Base-by-base conservation (phyloP, 306 rosid genomes). In the Abrus pulchellus region DNA sequence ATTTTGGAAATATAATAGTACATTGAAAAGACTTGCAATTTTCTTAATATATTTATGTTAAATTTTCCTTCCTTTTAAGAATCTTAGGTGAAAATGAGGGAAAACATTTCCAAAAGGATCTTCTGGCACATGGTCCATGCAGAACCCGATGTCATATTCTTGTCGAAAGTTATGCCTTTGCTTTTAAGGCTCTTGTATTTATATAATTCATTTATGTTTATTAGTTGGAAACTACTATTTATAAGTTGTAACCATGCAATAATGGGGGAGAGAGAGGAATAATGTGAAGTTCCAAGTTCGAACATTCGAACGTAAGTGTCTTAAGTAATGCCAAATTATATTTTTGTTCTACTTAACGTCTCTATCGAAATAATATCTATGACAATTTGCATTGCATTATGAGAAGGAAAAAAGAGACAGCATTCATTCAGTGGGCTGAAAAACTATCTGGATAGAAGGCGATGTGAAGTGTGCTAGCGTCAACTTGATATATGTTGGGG, bases 71-170 rank as follows among this genome's bases (percentile, higher is more conserved):
- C 27, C 7, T 30, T 45, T 52, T 45, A 29, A 68, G 38, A 68
- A 28, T 10, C 40, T 30, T 61, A 10, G 38, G 14, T 45, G 28
- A 68, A 68, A 45, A 68, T 27, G 36, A 32, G 44, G 74, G 44
- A 32, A 48, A 13, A 32, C 47, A 70, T 6, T 33, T 50, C 57
- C 30, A 6, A 48, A 48, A 48, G 29, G 44, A 48, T 44, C 59
- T 48, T 48, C 59, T 69, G 44, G 59, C 75, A 48, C 75, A 12
- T 48, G 75, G 59, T 70, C 32, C 30, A 3, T 69, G 60, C 44
- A 69, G 41, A 68, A 68, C 33, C 7, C 59, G 5, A 57, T 48
- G 13, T 69, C 12, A 8, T 40, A 36, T 44, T 67, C 72, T 67
- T 27, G 72, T 66, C 36, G 9, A 66, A 66, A 14, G 9, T 14